phyloP scores from a whole-genome alignment of 805 yeast genomes.

The Diddensiella transvaalensis region DNA sequence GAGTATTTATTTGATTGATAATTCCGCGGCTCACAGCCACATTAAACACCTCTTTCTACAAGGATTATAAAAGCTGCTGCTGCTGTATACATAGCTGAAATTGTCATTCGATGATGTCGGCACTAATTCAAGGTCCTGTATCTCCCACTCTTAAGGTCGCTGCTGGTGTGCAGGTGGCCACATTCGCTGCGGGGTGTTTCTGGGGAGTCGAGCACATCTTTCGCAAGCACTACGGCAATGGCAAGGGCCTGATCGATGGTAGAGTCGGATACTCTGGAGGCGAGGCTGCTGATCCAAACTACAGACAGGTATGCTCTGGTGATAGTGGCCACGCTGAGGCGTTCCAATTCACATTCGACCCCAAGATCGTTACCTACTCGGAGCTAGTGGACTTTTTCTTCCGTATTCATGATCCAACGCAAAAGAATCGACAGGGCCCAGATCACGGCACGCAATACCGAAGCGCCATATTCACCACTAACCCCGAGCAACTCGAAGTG shows the following conservation, averaged over 20 bases:
- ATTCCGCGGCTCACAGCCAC: too few species aligned
- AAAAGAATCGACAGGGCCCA: slow-evolving; percentile 76
- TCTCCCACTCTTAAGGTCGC: slow-evolving; percentile 35
- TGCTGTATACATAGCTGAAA: not conserved
- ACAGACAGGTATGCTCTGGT: slow-evolving; percentile 72
- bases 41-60: too few species aligned
- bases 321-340: slow-evolving; percentile 81
- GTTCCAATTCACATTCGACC: slow-evolving; percentile 79
- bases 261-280: slow-evolving; percentile 95
- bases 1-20: not conserved
- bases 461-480: slow-evolving; percentile 69
- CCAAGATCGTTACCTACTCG: slow-evolving; percentile 51
- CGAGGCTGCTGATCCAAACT: slow-evolving; percentile 47
- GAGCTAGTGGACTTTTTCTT: slow-evolving; percentile 80
- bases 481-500: slow-evolving; percentile 44
- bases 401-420: slow-evolving; percentile 92
- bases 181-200: slow-evolving; percentile 58
- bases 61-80: too few species aligned
- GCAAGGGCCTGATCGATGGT: slow-evolving; percentile 64
- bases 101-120: not conserved
- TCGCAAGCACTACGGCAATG: slow-evolving; percentile 58
- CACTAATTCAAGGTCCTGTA: slow-evolving; percentile 1
- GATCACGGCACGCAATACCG: slow-evolving; percentile 90
- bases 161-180: slow-evolving; percentile 49
- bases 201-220: slow-evolving; percentile 71